Conservation (phyloP, 148 eudicot genomes). For the Suaeda aralocaspica region DNA sequence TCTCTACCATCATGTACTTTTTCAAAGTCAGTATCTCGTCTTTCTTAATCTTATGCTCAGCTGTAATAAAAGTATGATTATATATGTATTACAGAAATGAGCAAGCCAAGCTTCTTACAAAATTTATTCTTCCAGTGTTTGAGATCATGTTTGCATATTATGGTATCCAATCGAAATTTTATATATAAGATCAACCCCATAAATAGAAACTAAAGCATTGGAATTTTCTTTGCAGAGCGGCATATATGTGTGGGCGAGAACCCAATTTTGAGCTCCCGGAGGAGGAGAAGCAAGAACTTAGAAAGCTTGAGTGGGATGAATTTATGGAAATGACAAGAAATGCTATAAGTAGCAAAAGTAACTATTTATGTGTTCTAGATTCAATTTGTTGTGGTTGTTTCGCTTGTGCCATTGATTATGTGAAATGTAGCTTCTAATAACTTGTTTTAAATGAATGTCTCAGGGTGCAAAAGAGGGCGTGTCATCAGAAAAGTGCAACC, state of each 20-base stretch:
- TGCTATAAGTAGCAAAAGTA: slow-evolving; percentile 70
- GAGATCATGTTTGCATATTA: too few relatives aligned
- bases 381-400: neutral
- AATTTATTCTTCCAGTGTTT: too few relatives aligned
- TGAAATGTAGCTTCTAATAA: neutral
- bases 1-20: too few relatives aligned
- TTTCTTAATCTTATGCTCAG: too few relatives aligned
- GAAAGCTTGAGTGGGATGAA: slow-evolving; percentile 68
- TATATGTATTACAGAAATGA: too few relatives aligned
- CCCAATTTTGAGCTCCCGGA: slow-evolving; percentile 73
- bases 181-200: too few relatives aligned
- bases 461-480: slow-evolving; percentile 44
- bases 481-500: slow-evolving; percentile 22
- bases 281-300: slow-evolving; percentile 71
- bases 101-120: too few relatives aligned
- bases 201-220: slow-evolving; percentile 10
- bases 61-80: too few relatives aligned
- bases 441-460: slow-evolving; percentile 3
- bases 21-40: too few relatives aligned
- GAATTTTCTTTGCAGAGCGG: slow-evolving; percentile 56
- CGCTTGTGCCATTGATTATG: neutral
- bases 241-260: slow-evolving; percentile 89
- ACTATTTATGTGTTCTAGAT: neutral
- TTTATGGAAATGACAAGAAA: slow-evolving; percentile 69
- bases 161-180: too few relatives aligned